These are phyloP conservation scores for Rheum nobile DNA, from an alignment of 148 eudicot genomes.

Conservation along the genomic window DNA sequence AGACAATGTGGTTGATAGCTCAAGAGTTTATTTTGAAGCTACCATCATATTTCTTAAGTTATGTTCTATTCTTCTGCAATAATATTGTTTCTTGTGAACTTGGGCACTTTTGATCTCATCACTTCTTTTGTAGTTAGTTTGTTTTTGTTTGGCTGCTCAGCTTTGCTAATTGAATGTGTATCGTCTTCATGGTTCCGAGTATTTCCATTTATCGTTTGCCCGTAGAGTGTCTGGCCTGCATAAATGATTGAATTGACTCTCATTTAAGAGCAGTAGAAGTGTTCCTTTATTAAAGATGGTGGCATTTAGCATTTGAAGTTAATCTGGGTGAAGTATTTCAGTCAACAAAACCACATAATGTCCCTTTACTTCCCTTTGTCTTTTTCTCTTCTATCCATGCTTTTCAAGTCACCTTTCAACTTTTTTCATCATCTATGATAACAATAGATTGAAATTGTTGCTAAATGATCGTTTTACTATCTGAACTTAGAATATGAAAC, in stretches of 20 bases:
- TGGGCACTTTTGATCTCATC: background rate
- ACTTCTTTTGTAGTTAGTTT: background rate
- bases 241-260: background rate
- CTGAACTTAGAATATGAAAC: background rate
- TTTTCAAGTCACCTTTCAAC: background rate
- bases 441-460: background rate
- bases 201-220: background rate
- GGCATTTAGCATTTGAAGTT: background rate
- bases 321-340: background rate
- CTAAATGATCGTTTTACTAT: background rate
- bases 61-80: background rate
- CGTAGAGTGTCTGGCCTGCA: background rate
- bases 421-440: background rate
- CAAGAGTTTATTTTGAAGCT: background rate
- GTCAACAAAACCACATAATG: background rate
- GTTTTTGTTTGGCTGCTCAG: background rate
- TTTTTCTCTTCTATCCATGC: background rate
- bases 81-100: background rate
- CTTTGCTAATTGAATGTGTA: background rate
- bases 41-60: background rate
- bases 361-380: background rate
- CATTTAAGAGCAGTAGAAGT: background rate
- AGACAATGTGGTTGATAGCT: slow-evolving; percentile 2
- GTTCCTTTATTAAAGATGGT: background rate
- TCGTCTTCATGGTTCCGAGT: background rate